Evolutionary conservation across 2,329 filamentous ascomycete genomes (phyloP).

Genomic region (Fonsecaea multimorphosa): DNA sequence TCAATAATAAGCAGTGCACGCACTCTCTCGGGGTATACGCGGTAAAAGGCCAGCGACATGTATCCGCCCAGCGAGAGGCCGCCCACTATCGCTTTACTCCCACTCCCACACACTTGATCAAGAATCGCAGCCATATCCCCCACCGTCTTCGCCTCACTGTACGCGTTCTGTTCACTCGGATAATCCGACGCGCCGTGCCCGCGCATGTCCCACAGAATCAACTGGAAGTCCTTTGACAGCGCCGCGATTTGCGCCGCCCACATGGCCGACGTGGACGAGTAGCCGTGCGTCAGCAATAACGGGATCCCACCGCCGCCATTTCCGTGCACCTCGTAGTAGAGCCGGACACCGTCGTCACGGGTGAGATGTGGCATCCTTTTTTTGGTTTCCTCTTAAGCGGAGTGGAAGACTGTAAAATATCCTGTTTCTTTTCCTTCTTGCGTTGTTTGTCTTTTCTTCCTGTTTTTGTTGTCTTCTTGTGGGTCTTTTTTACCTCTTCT

Average conservation of each 20-base stretch:
- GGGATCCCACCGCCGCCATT: conserved; percentile 12
- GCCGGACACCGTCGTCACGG: conserved; percentile 12
- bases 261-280: conserved; percentile 35
- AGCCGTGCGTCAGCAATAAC: conserved; percentile 32
- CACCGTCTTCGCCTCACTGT: conserved; percentile 33
- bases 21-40: conserved; percentile 21
- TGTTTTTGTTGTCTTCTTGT: no score
- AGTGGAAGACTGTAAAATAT: no score
- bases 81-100: conserved; percentile 22
- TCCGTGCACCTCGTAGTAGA: conserved; percentile 36
- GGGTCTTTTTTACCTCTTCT: no score
- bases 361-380: conserved; percentile 33
- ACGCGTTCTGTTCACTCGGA: conserved; percentile 18
- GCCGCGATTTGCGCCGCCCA: conserved; percentile 30
- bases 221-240: conserved; percentile 25
- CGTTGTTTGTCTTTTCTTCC: no score
- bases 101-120: conserved; percentile 9
- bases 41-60: conserved; percentile 37
- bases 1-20: conserved; percentile 32
- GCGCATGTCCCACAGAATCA: conserved; percentile 37
- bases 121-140: conserved; percentile 30
- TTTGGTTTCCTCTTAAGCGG: background rate
- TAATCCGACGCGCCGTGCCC: conserved; percentile 32
- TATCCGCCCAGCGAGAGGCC: conserved; percentile 34
- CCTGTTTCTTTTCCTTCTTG: no score